These are phyloP conservation scores for Allium cepa DNA, from an alignment of 106 monocot genomes.

Conservation along the genomic window DNA sequence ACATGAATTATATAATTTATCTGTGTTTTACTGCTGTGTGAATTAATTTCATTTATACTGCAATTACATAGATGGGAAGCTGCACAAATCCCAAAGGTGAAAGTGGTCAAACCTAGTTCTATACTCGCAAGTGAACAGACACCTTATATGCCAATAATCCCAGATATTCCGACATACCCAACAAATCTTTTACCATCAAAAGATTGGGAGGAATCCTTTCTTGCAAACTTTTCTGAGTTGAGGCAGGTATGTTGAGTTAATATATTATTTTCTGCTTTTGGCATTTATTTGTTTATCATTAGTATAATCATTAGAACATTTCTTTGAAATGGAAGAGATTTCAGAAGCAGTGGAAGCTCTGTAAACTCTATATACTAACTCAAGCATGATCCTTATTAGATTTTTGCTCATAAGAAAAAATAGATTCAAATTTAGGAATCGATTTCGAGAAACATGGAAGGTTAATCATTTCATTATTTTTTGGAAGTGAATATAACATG, in stretches of 20 bases:
- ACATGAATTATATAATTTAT: too few relatives aligned
- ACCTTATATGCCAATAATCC: constrained; percentile 86
- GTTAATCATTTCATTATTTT: too few relatives aligned
- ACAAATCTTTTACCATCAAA: constrained; percentile 52
- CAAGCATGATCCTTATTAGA: too few relatives aligned
- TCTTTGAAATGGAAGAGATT: background rate
- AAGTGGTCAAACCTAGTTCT: constrained; percentile 47
- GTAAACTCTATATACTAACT: background rate
- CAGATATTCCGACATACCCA: constrained; percentile 68
- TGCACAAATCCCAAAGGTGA: constrained; percentile 78
- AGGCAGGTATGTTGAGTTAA: constrained; percentile 34
- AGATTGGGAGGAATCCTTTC: constrained; percentile 69
- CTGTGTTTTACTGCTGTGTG: too few relatives aligned
- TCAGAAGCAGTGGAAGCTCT: background rate
- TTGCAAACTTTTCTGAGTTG: constrained; percentile 54
- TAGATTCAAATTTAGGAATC: too few relatives aligned
- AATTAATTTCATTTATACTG: background rate
- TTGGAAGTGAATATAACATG: too few relatives aligned
- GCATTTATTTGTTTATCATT: background rate
- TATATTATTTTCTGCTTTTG: background rate
- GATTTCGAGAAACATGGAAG: too few relatives aligned
- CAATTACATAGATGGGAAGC: constrained; percentile 72
- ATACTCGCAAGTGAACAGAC: constrained; percentile 54
- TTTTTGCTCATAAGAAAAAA: too few relatives aligned
- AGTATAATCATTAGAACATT: background rate